Evolutionary conservation across 441 rosid genomes (phyloP), one percentile per base, ranked within the genome.

Genomic region (Flueggea neowawraea): DNA sequence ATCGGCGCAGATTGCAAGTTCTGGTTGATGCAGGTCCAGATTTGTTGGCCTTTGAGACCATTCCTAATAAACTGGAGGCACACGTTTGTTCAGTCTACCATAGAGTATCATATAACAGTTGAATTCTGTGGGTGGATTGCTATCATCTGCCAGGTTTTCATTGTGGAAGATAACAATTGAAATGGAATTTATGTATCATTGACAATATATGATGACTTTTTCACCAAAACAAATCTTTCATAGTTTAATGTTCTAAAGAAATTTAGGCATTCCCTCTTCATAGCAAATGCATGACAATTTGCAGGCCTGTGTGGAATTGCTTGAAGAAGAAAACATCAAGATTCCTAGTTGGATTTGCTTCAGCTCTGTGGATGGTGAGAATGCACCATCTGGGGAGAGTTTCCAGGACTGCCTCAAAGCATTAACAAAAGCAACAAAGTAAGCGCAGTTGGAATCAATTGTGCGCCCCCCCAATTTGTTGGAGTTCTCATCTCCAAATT

Each of bases 261-360:
- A 43, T 43, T 43, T 11, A 10, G 14, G n/a, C 5, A 4, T 55
- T 31, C 50, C 57, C 10, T 50, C 54, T 28, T 68, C 5, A 32
- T 31, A 33, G 52, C 47, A 31, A 52, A n/a, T 68, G 41, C 31
- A n/a, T 55, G 12, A 54, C 53, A 50, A 48, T 36, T 61, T 65
- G 15, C 77, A 86, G 97, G 98, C 96, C 2, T 93, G 90, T 69
- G 86, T 66, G 16, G 97, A 87, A 83, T 69, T 93, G 70, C 76
- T 93, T 16, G 90, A 87, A 67, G 98, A 90, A 80, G 96, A 88
- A 76, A 80, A 90, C 47, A 55, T 90, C 9, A 60, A 78, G 12
- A 83, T 93, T 58, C 98, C 96, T 41, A 81, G 95, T 16, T 93
- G 96, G 98, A 86, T 93, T 55, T 88, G 96, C 75, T 93, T 90